Conservation (phyloP, 2,329 filamentous ascomycete genomes). For the Apiospora malaysiana region DNA sequence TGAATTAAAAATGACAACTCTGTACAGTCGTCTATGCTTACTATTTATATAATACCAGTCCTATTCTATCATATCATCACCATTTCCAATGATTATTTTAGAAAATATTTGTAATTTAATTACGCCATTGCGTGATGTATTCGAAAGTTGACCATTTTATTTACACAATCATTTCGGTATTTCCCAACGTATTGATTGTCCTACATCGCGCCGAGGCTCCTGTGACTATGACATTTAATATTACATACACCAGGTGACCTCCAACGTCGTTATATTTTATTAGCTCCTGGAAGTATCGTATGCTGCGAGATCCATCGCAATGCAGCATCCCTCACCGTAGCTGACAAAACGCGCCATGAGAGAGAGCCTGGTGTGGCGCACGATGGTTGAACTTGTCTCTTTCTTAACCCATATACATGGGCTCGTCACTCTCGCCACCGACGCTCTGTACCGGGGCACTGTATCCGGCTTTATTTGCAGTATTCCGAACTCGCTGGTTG, state of each 20-base stretch:
- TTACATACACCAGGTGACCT: not conserved
- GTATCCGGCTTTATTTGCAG: slow-evolving; percentile 45
- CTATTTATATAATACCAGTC: too few relatives aligned
- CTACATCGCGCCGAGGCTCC: not conserved
- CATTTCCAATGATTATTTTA: too few relatives aligned
- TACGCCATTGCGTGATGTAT: too few relatives aligned
- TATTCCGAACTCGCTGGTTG: slow-evolving; percentile 40
- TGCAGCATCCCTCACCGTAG: not conserved
- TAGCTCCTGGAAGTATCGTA: not conserved
- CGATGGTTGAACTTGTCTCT: too few relatives aligned
- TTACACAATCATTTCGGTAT: not conserved
- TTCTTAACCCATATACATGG: slow-evolving; percentile 59
- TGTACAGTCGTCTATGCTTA: too few relatives aligned
- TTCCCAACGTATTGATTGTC: not conserved
- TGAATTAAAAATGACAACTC: too few relatives aligned
- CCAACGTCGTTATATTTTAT: not conserved
- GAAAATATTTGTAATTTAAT: too few relatives aligned
- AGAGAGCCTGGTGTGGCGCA: too few relatives aligned
- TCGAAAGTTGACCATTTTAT: too few relatives aligned
- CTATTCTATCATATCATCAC: too few relatives aligned
- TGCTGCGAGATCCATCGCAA: too few relatives aligned
- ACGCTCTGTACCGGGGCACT: slow-evolving; percentile 53
- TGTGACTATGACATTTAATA: not conserved
- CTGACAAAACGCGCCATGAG: too few relatives aligned
- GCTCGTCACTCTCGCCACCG: slow-evolving; percentile 51